Evolutionary conservation across 352 stramenopile genomes (phyloP).

Genomic region (Phytophthora brassicae): DNA sequence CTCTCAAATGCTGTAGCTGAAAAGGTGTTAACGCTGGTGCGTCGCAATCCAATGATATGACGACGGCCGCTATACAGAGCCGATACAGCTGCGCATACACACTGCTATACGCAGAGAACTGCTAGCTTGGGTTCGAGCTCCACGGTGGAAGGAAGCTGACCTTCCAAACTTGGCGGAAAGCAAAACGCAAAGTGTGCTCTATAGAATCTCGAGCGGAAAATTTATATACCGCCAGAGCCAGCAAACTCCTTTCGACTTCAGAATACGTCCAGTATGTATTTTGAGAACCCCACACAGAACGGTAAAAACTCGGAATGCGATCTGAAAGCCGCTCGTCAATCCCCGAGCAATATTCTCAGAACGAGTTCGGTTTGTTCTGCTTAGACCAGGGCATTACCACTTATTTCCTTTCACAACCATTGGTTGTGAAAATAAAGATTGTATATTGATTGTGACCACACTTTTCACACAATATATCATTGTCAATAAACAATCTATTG

Average conservation of each 20-base stretch:
- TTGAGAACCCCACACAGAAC: too few species aligned
- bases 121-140: neutral
- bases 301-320: too few species aligned
- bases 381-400: too few species aligned
- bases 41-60: neutral
- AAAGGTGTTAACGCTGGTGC: constrained; percentile 4
- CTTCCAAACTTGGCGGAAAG: neutral
- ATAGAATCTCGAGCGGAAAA: neutral
- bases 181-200: neutral
- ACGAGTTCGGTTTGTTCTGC: too few species aligned
- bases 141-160: neutral
- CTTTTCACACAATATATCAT: too few species aligned
- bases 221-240: constrained; percentile 2
- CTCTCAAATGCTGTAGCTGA: constrained; percentile 3
- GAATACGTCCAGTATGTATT: too few species aligned
- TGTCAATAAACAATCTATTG: too few species aligned
- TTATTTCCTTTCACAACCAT: too few species aligned
- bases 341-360: too few species aligned
- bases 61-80: constrained; percentile 6
- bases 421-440: too few species aligned
- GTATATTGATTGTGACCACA: too few species aligned
- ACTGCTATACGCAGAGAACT: constrained; percentile 4
- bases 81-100: neutral
- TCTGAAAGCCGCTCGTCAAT: too few species aligned
- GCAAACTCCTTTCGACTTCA: constrained; percentile 1